Evolutionary conservation across 2,329 filamentous ascomycete species (phyloP).

Genomic region (Chaetomium strumarium): DNA sequence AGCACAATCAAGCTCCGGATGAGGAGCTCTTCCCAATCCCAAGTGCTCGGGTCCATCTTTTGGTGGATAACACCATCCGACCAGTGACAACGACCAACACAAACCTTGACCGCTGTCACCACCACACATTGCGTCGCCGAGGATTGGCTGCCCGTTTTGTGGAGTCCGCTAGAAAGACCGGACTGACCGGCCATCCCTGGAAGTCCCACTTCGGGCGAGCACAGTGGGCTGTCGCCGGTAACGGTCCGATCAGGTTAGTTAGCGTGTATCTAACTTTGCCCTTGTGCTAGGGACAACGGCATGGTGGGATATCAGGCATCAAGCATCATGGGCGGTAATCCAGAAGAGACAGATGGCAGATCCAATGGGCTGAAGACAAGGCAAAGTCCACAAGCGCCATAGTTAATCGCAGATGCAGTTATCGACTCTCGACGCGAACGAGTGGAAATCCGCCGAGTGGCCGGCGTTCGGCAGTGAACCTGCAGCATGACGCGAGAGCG

Average conservation of each 20-base stretch:
- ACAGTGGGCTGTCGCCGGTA: slow-evolving; percentile 15
- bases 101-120: slow-evolving; percentile 16
- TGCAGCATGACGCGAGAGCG: not conserved
- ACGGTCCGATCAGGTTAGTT: slow-evolving; percentile 21
- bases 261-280: no score
- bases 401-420: no score
- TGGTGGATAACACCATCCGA: slow-evolving; percentile 13
- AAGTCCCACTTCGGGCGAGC: slow-evolving; percentile 9
- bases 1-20: slow-evolving; percentile 13
- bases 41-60: slow-evolving; percentile 9
- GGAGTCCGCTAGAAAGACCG: slow-evolving; percentile 17
- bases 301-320: not conserved
- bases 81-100: slow-evolving; percentile 11
- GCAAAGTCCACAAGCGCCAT: no score
- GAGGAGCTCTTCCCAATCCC: slow-evolving; percentile 13
- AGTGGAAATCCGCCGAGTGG: not conserved
- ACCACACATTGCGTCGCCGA: slow-evolving; percentile 10
- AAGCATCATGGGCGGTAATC: no score
- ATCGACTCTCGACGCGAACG: not conserved
- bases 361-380: no score
- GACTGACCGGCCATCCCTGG: not conserved
- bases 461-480: slow-evolving; percentile 1
- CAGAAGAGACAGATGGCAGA: no score
- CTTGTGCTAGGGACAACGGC: not conserved
- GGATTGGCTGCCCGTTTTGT: slow-evolving; percentile 17